Base-by-base conservation (phyloP, 768 basidiomycete species). In the Tylopilus subfusipes region DNA sequence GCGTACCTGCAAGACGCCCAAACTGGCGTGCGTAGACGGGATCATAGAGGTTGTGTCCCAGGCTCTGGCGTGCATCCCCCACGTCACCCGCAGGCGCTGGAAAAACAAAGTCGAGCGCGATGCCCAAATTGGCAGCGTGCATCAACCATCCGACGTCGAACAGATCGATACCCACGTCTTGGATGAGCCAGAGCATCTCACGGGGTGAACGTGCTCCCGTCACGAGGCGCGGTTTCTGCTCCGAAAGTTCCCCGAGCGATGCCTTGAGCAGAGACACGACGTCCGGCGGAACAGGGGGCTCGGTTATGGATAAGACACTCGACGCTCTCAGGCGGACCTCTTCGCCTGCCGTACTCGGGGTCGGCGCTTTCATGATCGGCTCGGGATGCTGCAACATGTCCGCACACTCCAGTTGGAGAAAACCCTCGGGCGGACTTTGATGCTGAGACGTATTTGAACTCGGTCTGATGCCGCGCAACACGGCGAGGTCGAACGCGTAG, bases 21-120 rank as follows among this genome's bases (percentile, higher is more conserved):
- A 90, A 90, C 64, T 90, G 88, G 48, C 74, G 68, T 0, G 80
- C 74, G 56, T 90, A 91, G 1, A 53, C 42, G 5, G 64, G 42
- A 42, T 82, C 74, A 61, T 89, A 94, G 4, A 95, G 67, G 57
- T 93, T 93, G 58, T 88, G 83, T 0, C 90, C 92, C 9, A 92
- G 60, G 7, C 42, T 22, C n/a, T 27, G 42, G 19, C 47, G 62
- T 9, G 24, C 22, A 5, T 39, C 36, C 21, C 18, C 43, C 9
- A 29, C 54, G 12, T 53, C 48, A 25, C 38, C 25, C 10, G 59
- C 55, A 0, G 62, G 60, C 8, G 69, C 76, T 0, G 89, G 91
- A 66, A 95, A 93, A 4, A 62, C 64, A 65, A 94, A 93, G 62
- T 93, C 92, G 8, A 95, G 73, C 0, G 85, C 89, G 16, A 93